phyloP scores from a whole-genome alignment of 257 asterid species.

The Solanum sitiens region DNA sequence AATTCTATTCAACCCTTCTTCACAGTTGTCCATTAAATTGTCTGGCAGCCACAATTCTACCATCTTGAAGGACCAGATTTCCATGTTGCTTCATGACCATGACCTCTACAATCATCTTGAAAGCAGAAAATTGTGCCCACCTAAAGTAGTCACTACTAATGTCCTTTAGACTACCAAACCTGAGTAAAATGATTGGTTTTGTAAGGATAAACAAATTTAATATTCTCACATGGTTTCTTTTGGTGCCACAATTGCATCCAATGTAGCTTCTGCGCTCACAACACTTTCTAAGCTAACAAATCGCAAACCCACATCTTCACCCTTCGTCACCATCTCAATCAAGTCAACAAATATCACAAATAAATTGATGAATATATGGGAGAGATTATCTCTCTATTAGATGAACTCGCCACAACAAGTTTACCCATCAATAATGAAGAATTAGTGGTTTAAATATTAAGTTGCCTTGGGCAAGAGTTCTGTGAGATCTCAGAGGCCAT shows the following conservation, averaged over 20 bases:
- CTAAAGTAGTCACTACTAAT: no score
- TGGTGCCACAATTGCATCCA: not conserved
- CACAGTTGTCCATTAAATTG: no score
- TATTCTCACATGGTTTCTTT: not conserved
- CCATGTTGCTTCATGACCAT: no score
- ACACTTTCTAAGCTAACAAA: not conserved
- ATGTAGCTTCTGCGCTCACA: not conserved
- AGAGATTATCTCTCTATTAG: not conserved
- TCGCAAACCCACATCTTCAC: not conserved
- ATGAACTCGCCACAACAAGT: not conserved
- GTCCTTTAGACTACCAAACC: no score
- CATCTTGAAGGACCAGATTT: no score
- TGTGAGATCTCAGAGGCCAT: no score
- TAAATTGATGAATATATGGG: not conserved
- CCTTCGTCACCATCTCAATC: not conserved
- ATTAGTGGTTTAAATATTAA: no score
- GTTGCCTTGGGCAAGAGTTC: no score
- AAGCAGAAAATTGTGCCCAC: no score
- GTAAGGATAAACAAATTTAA: not conserved
- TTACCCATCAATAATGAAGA: not conserved
- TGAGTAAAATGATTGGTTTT: not conserved
- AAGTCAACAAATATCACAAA: not conserved
- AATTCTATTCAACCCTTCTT: no score
- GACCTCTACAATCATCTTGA: no score
- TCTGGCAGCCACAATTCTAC: no score